Conservation (phyloP, 2,329 filamentous ascomycete species). For the Zymoseptoria pseudotritici region DNA sequence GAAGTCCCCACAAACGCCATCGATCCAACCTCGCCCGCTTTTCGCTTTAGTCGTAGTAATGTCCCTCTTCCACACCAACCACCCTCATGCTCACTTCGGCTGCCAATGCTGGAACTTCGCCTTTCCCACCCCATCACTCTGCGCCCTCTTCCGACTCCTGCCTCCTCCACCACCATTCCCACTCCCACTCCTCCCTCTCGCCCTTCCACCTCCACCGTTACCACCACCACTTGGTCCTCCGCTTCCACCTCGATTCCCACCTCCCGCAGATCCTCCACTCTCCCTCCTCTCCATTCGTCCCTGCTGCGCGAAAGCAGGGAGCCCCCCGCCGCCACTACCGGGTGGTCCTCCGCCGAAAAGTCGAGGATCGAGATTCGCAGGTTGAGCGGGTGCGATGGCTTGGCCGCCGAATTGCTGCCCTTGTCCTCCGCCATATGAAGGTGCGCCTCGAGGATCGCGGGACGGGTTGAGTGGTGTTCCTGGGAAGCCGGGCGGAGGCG, state of each 20-base stretch:
- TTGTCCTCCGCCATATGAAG: background rate
- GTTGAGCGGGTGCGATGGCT: conserved; percentile 21
- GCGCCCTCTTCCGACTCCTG: background rate
- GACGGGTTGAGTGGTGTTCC: background rate
- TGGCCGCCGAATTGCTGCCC: conserved; percentile 20
- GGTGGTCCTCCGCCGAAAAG: conserved; percentile 8
- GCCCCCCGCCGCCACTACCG: background rate
- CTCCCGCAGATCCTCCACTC: background rate
- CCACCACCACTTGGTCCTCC: background rate
- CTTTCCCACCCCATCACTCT: background rate
- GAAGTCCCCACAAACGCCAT: no score
- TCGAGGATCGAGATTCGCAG: conserved; percentile 10
- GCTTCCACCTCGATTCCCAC: background rate
- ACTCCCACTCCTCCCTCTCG: background rate
- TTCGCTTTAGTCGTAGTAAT: no score
- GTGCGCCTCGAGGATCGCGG: background rate
- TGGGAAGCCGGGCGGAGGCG: background rate
- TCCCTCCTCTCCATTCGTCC: conserved; percentile 3
- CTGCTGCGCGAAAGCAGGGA: conserved; percentile 26
- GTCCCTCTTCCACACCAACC: background rate
- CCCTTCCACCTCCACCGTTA: background rate
- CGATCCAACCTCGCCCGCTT: no score
- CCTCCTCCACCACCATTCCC: background rate
- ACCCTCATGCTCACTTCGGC: background rate
- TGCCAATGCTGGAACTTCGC: background rate